Evolutionary conservation across 2,329 filamentous ascomycete genomes (phyloP).

Genomic region (Penicillium sp.): DNA sequence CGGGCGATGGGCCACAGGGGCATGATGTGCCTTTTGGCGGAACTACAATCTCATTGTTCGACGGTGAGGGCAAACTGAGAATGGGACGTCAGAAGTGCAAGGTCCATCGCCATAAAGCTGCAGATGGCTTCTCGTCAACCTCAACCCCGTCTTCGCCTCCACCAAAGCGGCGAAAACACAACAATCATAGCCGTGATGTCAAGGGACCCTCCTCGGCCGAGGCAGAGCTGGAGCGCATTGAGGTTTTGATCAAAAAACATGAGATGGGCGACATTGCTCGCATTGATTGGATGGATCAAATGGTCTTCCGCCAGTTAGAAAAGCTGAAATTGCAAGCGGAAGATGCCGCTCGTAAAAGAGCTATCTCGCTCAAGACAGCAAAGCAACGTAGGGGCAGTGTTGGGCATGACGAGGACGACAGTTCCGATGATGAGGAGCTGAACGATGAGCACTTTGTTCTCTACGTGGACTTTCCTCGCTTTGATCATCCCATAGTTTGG

Average conservation of each 20-base stretch:
- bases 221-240: slow-evolving; percentile 84
- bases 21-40: slow-evolving; percentile 92
- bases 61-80: slow-evolving; percentile 84
- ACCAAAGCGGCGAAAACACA: slow-evolving; percentile 56
- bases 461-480: slow-evolving; percentile 88
- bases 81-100: slow-evolving; percentile 92
- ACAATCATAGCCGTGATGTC: slow-evolving; percentile 41
- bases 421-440: slow-evolving; percentile 40
- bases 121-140: slow-evolving; percentile 80
- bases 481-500: slow-evolving; percentile 95
- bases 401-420: slow-evolving; percentile 35
- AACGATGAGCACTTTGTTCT: slow-evolving; percentile 73
- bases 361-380: slow-evolving; percentile 36
- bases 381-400: slow-evolving; percentile 24
- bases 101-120: slow-evolving; percentile 76
- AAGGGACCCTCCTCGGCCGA: slow-evolving; percentile 65
- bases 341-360: slow-evolving; percentile 62
- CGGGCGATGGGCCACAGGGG: slow-evolving; percentile 66
- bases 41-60: slow-evolving; percentile 89
- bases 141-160: slow-evolving; percentile 71
- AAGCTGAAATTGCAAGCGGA: slow-evolving; percentile 69
- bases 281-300: slow-evolving; percentile 92
- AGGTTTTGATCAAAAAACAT: slow-evolving; percentile 92
- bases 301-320: slow-evolving; percentile 89
- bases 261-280: slow-evolving; percentile 95